Percentiles rank a stretch among this genome's conserved stretches.
Evolutionary conservation across 1,284 basidiomycete genomes (phyloP).

Genomic region (Marasmius fiardii): DNA sequence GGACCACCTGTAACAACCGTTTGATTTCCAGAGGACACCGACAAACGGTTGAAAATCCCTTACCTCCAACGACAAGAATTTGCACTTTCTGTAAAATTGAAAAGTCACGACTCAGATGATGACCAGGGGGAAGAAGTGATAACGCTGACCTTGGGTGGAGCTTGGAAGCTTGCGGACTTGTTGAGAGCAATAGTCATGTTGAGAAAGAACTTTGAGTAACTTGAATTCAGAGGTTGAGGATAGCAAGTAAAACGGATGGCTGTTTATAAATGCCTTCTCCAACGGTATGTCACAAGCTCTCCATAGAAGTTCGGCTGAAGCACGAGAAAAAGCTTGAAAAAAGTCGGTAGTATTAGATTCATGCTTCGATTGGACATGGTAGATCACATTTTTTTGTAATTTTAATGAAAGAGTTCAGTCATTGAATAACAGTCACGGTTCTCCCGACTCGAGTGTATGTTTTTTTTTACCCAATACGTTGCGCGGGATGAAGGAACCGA

Average conservation of each 20-base stretch:
- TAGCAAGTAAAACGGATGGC: neutral
- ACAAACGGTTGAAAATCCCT: neutral
- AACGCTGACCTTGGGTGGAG: neutral
- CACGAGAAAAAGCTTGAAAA: neutral
- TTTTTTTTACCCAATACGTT: too few relatives aligned
- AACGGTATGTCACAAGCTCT: neutral
- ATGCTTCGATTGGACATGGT: too few relatives aligned
- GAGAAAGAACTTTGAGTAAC: neutral
- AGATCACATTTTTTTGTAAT: too few relatives aligned
- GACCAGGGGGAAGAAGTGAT: neutral
- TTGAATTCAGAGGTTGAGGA: neutral
- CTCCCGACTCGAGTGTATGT: too few relatives aligned
- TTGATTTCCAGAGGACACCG: too few relatives aligned
- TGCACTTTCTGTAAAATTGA: neutral
- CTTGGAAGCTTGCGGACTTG: neutral
- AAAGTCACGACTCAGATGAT: neutral
- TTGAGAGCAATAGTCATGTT: neutral
- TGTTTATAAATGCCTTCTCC: neutral
- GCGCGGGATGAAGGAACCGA: too few relatives aligned
- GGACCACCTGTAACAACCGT: constrained; percentile 5
- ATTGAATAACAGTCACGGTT: too few relatives aligned
- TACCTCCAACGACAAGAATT: constrained; percentile 31
- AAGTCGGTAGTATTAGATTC: too few relatives aligned
- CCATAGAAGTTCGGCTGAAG: neutral
- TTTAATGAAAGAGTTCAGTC: too few relatives aligned